A percentile compares a stretch with the other conserved stretches of the same genome.
These are phyloP conservation scores for Piper longum DNA, from an alignment of 164 flowering plant genomes.

Conservation along the genomic window DNA sequence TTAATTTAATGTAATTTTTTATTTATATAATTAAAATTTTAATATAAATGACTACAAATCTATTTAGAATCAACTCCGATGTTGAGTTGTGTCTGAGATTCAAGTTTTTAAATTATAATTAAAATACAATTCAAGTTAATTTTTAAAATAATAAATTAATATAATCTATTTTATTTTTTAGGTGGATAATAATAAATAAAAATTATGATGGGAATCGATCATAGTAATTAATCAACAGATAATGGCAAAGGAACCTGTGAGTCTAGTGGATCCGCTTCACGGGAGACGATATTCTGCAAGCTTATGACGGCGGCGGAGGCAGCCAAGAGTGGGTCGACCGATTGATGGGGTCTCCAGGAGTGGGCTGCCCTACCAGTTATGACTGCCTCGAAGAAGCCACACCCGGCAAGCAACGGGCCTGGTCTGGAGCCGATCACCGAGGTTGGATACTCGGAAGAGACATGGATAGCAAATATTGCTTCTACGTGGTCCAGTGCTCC, in stretches of 20 bases:
- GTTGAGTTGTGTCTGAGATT: no score
- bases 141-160: no score
- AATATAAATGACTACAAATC: no score
- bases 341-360: conserved; percentile 33
- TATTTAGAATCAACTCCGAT: no score
- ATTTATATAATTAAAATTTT: no score
- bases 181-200: no score
- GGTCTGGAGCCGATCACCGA: conserved; percentile 52
- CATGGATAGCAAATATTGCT: conserved; percentile 65
- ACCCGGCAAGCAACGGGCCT: conserved; percentile 50
- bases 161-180: no score
- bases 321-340: conserved; percentile 50
- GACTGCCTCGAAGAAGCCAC: conserved; percentile 30
- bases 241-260: not conserved
- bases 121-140: no score
- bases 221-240: no score
- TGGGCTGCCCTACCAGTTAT: conserved; percentile 52
- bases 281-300: conserved; percentile 56
- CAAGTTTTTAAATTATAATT: no score
- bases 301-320: conserved; percentile 38
- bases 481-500: conserved; percentile 43
- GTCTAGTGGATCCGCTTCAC: conserved; percentile 65
- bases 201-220: no score
- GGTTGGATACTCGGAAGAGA: conserved; percentile 25
- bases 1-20: no score